phyloP scores from a whole-genome alignment of 306 rosid species.

The Ziziphus jujuba region DNA sequence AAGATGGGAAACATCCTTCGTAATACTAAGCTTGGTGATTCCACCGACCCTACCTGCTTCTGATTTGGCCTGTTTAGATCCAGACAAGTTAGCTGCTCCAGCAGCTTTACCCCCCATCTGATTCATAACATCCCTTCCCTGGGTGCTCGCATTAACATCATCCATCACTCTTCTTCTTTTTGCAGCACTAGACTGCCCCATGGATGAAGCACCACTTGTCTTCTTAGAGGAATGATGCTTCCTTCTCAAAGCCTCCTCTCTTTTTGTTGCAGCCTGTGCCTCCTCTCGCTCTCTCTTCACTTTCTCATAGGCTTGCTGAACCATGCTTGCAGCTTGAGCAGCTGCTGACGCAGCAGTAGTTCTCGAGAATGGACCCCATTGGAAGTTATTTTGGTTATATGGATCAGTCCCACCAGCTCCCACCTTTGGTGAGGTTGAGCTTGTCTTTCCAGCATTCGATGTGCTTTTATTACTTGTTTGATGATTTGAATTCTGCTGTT shows the following conservation, averaged over 20 bases:
- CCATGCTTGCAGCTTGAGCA: conserved; percentile 87
- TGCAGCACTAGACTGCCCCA: conserved; percentile 43
- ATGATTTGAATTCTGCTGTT: conserved; percentile 36
- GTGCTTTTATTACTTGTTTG: conserved; percentile 42
- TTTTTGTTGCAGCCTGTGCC: conserved; percentile 75
- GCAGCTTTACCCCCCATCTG: conserved; percentile 44
- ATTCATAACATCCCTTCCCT: conserved; percentile 34
- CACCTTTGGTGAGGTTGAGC: conserved; percentile 35
- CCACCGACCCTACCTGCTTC: conserved; percentile 29
- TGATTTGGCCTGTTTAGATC: conserved; percentile 27
- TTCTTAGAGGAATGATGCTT: conserved; percentile 63
- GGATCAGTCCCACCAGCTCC: conserved; percentile 46
- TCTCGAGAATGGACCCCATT: conserved; percentile 78
- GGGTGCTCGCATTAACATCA: conserved; percentile 36
- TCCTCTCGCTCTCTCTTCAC: conserved; percentile 91
- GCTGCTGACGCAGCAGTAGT: conserved; percentile 62
- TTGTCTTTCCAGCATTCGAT: conserved; percentile 41
- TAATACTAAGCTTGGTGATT: conserved; percentile 23
- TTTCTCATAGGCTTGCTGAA: conserved; percentile 88
- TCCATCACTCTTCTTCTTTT: conserved; percentile 70
- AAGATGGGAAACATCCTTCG: conserved; percentile 37
- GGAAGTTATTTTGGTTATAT: conserved; percentile 44
- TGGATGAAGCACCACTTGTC: conserved; percentile 30
- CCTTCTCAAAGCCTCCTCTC: conserved; percentile 51
- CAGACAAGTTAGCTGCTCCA: conserved; percentile 29